Evolutionary conservation across 2,329 filamentous ascomycete species (phyloP), one percentile per base, ranked within the genome.

Genomic region (Mollisia scopiformis): DNA sequence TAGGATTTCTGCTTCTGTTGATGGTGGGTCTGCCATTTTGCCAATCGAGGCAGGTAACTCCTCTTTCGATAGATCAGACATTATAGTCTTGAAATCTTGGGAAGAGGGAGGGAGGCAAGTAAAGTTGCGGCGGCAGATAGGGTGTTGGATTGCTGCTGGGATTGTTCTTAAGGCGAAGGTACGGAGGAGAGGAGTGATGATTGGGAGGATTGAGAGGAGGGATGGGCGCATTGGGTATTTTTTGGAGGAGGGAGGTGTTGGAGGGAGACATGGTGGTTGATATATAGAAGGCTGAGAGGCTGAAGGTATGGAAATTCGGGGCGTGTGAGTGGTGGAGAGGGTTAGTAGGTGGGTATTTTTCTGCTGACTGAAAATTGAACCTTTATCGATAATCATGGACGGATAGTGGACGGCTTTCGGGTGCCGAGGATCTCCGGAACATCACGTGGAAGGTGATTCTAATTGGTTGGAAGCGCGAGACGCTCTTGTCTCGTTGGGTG

Each of bases 371-470:
- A 61, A 55, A 39, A 35, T 21, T 30, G 37, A 37, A 23, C 50
- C 19, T 39, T 30, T 55, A 58, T 61, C 47, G 58, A 61, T 57
- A 61, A 58, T 55, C 59, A 61, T 27, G 46, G 16, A 21, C 39
- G n/a, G n/a, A 16, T 6, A 3, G 7, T 16, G 13, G 13, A 3
- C 37, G 37, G n/a, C 37, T 19, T n/a, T n/a, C n/a, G n/a, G n/a
- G n/a, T n/a, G n/a, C n/a, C n/a, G n/a, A n/a, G n/a, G n/a, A n/a
- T n/a, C n/a, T n/a, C n/a, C n/a, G n/a, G n/a, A n/a, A n/a, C n/a
- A n/a, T n/a, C n/a, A n/a, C n/a, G n/a, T n/a, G n/a, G n/a, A n/a
- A n/a, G n/a, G n/a, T n/a, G n/a, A n/a, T n/a, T n/a, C n/a, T n/a
- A n/a, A n/a, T n/a, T n/a, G n/a, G n/a, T n/a, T n/a, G n/a, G n/a